phyloP scores from a whole-genome alignment of 257 asterid species.

The Capsicum chinense region DNA sequence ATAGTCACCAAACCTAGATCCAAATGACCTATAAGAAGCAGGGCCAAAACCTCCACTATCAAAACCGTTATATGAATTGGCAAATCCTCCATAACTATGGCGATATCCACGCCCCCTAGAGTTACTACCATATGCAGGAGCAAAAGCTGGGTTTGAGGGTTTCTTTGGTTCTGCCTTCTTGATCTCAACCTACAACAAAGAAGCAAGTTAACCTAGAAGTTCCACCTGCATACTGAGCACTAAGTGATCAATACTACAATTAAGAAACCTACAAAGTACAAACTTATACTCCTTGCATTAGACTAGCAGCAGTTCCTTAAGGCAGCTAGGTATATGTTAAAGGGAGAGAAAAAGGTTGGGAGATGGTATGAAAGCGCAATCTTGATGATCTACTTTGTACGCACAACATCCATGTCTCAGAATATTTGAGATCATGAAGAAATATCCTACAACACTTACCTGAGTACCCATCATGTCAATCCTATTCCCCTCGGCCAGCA shows the following conservation, averaged over 20 bases:
- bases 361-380: not conserved
- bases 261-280: constrained; percentile 25
- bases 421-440: constrained; percentile 20
- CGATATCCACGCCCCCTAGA: constrained; percentile 87
- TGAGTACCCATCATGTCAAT: constrained; percentile 89
- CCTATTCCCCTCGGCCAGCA: constrained; percentile 85
- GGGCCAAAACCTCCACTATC: constrained; percentile 89
- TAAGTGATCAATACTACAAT: constrained; percentile 37
- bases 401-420: constrained; percentile 32
- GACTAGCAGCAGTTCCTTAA: not conserved
- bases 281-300: constrained; percentile 21
- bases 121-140: constrained; percentile 86
- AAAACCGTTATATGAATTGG: constrained; percentile 65
- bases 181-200: constrained; percentile 99
- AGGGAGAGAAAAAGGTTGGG: not conserved
- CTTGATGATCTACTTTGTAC: not conserved
- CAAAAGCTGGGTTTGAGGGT: constrained; percentile 93
- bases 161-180: constrained; percentile 99
- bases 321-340: not conserved
- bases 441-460: constrained; percentile 53
- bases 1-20: constrained; percentile 84
- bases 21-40: constrained; percentile 86
- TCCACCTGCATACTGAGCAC: constrained; percentile 55
- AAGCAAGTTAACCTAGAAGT: constrained; percentile 91
- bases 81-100: constrained; percentile 81